A percentile compares a stretch with the other conserved stretches of the same genome.
Conservation (phyloP, 441 rosid genomes). For the Populus hybrid region DNA sequence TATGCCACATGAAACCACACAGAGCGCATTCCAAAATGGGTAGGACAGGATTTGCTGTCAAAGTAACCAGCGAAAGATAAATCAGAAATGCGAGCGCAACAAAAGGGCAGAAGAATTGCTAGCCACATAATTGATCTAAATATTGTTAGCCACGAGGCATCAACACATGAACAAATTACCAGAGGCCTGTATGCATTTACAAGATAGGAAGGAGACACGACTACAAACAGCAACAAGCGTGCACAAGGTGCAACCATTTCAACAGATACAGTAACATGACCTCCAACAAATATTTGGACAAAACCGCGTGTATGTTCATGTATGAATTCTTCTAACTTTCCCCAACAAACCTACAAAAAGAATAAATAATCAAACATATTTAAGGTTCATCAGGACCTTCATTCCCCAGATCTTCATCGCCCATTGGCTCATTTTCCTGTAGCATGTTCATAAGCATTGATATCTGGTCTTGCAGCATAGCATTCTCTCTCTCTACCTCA, state of each 20-base stretch:
- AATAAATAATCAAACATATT: constrained; percentile 27
- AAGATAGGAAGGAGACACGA: not conserved
- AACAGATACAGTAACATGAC: not conserved
- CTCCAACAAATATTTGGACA: not conserved
- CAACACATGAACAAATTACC: not conserved
- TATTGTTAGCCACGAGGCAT: not conserved
- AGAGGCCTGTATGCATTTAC: not conserved
- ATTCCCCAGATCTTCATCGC: constrained; percentile 27
- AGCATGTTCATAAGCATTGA: constrained; percentile 82
- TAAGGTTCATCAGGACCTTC: constrained; percentile 49
- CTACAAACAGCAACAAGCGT: not conserved
- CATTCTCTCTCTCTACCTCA: constrained; percentile 77
- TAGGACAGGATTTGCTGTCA: too few relatives aligned
- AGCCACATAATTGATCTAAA: not conserved
- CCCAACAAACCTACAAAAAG: constrained; percentile 30
- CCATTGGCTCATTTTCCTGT: constrained; percentile 54
- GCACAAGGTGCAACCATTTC: not conserved
- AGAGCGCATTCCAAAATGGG: too few relatives aligned
- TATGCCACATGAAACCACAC: not conserved
- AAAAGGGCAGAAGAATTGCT: not conserved
- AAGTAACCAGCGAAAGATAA: too few relatives aligned
- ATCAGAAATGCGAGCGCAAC: not conserved
- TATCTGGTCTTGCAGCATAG: constrained; percentile 80
- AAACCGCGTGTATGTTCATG: constrained; percentile 5
- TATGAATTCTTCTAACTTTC: constrained; percentile 15